These are phyloP conservation scores for Quercus mongolica DNA, from an alignment of 306 rosid genomes.

Conservation along the genomic window DNA sequence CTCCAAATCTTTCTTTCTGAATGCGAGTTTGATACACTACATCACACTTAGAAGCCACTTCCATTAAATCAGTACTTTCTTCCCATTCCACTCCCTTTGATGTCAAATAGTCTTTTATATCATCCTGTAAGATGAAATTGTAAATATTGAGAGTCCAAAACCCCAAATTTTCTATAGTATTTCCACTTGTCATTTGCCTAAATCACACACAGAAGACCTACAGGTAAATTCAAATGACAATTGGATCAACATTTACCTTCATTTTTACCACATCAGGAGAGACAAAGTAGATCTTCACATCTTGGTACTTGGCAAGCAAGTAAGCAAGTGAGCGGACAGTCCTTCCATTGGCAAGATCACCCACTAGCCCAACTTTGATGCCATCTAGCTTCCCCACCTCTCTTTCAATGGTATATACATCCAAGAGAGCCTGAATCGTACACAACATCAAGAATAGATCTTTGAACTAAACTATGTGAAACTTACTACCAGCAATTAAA, in stretches of 20 bases:
- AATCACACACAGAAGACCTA: background rate
- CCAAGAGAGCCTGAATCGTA: slow-evolving; percentile 72
- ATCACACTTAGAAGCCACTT: slow-evolving; percentile 81
- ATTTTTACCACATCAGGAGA: slow-evolving; percentile 83
- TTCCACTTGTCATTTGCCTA: background rate
- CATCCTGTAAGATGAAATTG: slow-evolving; percentile 52
- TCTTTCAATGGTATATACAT: slow-evolving; percentile 79
- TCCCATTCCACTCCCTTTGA: slow-evolving; percentile 72
- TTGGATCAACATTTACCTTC: slow-evolving; percentile 53
- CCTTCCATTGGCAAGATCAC: slow-evolving; percentile 93
- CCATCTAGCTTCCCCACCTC: slow-evolving; percentile 81
- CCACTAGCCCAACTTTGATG: slow-evolving; percentile 78
- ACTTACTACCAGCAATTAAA: background rate
- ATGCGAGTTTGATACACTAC: slow-evolving; percentile 93
- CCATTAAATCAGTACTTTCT: slow-evolving; percentile 77
- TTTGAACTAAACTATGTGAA: background rate
- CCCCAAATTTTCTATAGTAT: background rate
- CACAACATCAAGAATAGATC: background rate
- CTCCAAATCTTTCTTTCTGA: slow-evolving; percentile 80
- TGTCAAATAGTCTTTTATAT: slow-evolving; percentile 76
- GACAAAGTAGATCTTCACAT: slow-evolving; percentile 73
- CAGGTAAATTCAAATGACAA: background rate
- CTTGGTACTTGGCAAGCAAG: slow-evolving; percentile 74
- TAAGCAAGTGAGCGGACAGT: slow-evolving; percentile 87
- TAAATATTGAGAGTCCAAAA: background rate